Evolutionary conservation across 129 eudicot genomes (phyloP), one percentile per base, ranked within the genome.

Genomic region (Centella asiatica): DNA sequence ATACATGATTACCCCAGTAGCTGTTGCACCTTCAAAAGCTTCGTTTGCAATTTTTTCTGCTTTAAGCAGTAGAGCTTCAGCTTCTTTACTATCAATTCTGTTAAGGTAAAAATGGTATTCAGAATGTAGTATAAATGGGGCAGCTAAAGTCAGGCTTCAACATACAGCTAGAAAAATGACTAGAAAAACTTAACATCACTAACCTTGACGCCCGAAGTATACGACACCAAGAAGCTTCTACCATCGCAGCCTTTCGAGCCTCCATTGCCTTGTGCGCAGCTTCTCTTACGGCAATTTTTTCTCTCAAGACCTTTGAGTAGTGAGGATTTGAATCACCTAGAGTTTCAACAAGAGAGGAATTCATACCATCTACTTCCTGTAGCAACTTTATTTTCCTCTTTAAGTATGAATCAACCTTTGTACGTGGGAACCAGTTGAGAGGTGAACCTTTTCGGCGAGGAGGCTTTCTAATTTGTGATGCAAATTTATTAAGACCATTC

Each of bases 181-280:
- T n/a, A 6, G 2, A 4, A 36, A 60, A 22, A 40, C 27, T 22
- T 26, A 39, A 34, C 17, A 29, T 14, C 25, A 22, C 62, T 64
- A 72, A 86, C 97, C 93, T 69, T 14, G 98, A 89, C 45, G 98
- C 90, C 47, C 56, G 57, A 73, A 87, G 98, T 70, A 92, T 87
- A 27, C 90, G 80, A 72, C 95, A 92, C 98, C 98, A 92, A n/a
- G 96, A 92, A 36, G 96, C 90, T 77, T 92, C 98, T 44, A 92
- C 90, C 81, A 87, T 49, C 25, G 98, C 98, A 66, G 98, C 94
- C 68, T 87, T 92, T 69, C 90, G 81, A 25, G 96, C 96, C 62
- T 87, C 84, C 72, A 92, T 69, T 45, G 90, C 96, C 74, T 76
- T 87, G 34, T 76, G 72, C n/a, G 94, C 98, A 50, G 98, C 98